Percentiles rank a stretch among this genome's conserved stretches.
phyloP scores from a whole-genome alignment of 129 eudicot genomes.

The Erigeron canadensis region DNA sequence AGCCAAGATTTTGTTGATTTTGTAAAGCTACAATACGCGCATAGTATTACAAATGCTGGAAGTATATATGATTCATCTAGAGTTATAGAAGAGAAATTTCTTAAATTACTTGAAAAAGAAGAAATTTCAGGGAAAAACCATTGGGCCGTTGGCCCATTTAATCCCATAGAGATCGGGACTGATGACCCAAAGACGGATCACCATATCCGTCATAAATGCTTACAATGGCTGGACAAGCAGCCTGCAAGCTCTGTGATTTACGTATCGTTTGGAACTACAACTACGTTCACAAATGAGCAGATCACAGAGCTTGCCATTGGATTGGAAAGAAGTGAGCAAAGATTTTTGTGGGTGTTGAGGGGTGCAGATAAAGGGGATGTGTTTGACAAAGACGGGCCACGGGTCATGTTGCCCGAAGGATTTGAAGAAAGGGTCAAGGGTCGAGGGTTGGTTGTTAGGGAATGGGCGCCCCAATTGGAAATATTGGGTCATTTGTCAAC shows the following conservation, averaged over 20 bases:
- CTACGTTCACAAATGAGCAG: constrained; percentile 44
- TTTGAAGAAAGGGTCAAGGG: constrained; percentile 42
- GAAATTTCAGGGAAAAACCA: constrained; percentile 20
- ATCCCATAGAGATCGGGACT: constrained; percentile 27
- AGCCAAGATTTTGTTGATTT: constrained; percentile 34
- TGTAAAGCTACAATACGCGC: not conserved
- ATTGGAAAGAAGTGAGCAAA: constrained; percentile 24
- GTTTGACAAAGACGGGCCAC: not conserved
- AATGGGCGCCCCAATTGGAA: constrained; percentile 64
- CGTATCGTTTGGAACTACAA: constrained; percentile 59
- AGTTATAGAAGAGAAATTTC: constrained; percentile 40
- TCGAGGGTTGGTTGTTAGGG: constrained; percentile 51
- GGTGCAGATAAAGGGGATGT: constrained; percentile 22
- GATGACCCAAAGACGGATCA: not conserved
- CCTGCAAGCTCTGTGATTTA: constrained; percentile 48
- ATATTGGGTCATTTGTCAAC: constrained; percentile 46
- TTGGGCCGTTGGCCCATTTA: constrained; percentile 74
- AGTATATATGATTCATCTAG: constrained; percentile 41
- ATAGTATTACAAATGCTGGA: constrained; percentile 29
- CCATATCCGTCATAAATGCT: constrained; percentile 32
- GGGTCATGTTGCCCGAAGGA: constrained; percentile 31
- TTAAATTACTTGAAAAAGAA: constrained; percentile 34
- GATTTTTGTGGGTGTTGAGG: constrained; percentile 29
- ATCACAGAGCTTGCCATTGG: constrained; percentile 54
- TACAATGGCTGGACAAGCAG: constrained; percentile 71